Evolutionary conservation across 441 rosid genomes (phyloP).

Genomic region (Corymbia calophylla): DNA sequence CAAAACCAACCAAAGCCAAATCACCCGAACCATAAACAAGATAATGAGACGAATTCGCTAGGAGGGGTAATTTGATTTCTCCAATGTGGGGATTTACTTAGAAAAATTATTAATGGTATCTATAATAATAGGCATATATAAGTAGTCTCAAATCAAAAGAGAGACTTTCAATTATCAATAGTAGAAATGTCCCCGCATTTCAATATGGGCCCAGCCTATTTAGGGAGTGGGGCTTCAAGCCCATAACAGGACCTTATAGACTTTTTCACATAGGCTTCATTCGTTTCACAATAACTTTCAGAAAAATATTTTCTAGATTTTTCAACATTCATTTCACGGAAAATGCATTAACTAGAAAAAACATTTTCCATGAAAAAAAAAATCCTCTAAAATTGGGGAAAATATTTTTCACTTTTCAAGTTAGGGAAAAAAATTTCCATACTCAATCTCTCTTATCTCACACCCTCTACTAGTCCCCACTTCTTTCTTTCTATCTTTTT

Average conservation of each 20-base stretch:
- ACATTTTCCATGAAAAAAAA: too few relatives aligned
- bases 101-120: neutral
- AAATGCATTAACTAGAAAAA: too few relatives aligned
- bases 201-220: fast-evolving
- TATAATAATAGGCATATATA: neutral
- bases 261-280: neutral
- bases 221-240: neutral
- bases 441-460: too few relatives aligned
- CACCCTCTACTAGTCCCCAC: too few relatives aligned
- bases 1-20: neutral
- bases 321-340: too few relatives aligned
- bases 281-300: too few relatives aligned
- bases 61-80: neutral
- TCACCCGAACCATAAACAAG: neutral
- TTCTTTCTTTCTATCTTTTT: too few relatives aligned
- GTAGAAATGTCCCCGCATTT: neutral
- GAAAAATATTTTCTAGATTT: too few relatives aligned
- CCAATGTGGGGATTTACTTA: neutral
- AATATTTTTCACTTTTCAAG: too few relatives aligned
- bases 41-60: neutral
- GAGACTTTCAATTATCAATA: neutral
- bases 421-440: too few relatives aligned
- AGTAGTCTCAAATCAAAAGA: neutral
- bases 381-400: too few relatives aligned
- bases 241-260: neutral